Base-by-base conservation (phyloP, 179 eudicot species). In the Heliamphora pulchella region DNA sequence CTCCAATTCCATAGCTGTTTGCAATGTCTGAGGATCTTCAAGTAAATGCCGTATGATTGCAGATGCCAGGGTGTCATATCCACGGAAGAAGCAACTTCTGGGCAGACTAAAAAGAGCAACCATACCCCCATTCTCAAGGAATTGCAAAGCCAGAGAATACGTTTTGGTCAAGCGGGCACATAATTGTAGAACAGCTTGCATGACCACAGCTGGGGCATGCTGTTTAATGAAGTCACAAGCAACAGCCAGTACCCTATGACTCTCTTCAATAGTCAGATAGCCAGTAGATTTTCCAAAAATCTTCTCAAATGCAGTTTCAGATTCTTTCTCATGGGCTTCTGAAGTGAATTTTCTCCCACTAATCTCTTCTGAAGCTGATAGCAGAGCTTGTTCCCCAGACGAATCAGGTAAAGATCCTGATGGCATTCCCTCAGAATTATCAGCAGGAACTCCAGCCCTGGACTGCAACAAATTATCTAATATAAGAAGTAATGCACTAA, bases 1-100 rank as follows among this genome's bases (percentile, higher is more conserved):
- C 92, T 96, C 99, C 82, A 90, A 68, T 65, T 96, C 99, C 98
- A 96, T 96, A 66, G 99, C 99, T 76, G 97, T 92, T 90, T 96
- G 99, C 83, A 96, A 84, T 69, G 99, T 96, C 81, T 92, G 98
- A 77, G 96, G 98, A 86, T 96, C 99, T 81, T 96, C 99, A 71
- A 96, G 92, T 77, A 96, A 91, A 91, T 96, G 99, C 65, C 99
- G 89, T 63, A 96, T 82, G 79, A 96, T 96, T 77, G 98, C 94
- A 80, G 98, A 94, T 66, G 98, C 91, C 83, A 96, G 80, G 65
- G 96, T 88, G 85, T 96, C 99, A 91, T 90, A 94, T 65, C 99
- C 99, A 75, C 94, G 88, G 80, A 96, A 96, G 81, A 90, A 89
- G 78, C 91, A 91, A 82, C 86, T 89, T 84, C 93, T 94, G 15